Evolutionary conservation across 257 asterid species (phyloP).

Genomic region (Dorcoceras hygrometricum): DNA sequence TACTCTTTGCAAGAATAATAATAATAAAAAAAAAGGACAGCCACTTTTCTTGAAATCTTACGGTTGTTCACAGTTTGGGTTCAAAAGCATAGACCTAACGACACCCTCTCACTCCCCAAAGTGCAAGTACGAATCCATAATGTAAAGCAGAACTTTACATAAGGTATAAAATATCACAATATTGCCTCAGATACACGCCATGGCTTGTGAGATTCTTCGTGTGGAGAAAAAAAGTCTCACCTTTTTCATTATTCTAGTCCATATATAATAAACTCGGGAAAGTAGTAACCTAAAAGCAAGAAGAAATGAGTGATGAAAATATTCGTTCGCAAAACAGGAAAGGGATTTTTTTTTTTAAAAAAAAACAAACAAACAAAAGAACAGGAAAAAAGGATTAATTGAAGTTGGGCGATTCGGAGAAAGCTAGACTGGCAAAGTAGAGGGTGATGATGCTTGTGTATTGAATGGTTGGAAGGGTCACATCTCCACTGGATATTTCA

Average conservation of each 20-base stretch:
- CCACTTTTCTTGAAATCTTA: slow-evolving; percentile 26
- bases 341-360: neutral
- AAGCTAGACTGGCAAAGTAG: slow-evolving; percentile 29
- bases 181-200: slow-evolving; percentile 49
- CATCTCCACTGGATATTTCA: slow-evolving; percentile 44
- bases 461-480: slow-evolving; percentile 36
- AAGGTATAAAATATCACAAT: slow-evolving; percentile 4
- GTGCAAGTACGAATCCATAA: slow-evolving; percentile 21
- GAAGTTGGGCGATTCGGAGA: slow-evolving; percentile 16
- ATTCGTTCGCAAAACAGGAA: slow-evolving; percentile 1
- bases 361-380: neutral
- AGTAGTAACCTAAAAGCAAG: slow-evolving; percentile 20
- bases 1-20: neutral
- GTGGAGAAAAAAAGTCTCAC: slow-evolving; percentile 15
- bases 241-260: slow-evolving; percentile 32
- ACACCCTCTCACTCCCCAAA: slow-evolving; percentile 16
- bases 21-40: neutral
- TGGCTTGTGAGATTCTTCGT: slow-evolving; percentile 30
- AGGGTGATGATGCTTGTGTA: slow-evolving; percentile 26
- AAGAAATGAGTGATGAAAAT: slow-evolving; percentile 1
- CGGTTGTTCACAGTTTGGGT: slow-evolving; percentile 5
- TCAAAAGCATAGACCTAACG: slow-evolving; percentile 12
- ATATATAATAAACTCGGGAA: slow-evolving; percentile 18
- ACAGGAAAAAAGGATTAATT: slow-evolving; percentile 7
- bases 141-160: slow-evolving; percentile 11